Evolutionary conservation across 2,329 filamentous ascomycete species (phyloP), one percentile per base, ranked within the genome.

Genomic region (Fusarium agapanthi): DNA sequence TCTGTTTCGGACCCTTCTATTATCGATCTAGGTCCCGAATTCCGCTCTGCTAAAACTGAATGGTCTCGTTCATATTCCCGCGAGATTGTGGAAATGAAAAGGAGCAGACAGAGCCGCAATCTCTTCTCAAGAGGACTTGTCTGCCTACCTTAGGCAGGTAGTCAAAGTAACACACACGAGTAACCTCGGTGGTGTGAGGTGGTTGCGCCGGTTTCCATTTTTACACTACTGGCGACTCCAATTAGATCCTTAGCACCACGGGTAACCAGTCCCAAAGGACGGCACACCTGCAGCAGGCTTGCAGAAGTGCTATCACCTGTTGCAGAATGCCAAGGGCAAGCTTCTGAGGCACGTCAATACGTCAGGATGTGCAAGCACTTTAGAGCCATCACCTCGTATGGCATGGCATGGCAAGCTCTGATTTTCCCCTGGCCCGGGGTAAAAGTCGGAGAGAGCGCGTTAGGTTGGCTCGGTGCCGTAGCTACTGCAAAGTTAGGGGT

Each of bases 331-430:
- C 62, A 70, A 67, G 64, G 30, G 61, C 48, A 56, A 43, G 57
- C 59, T 65, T 60, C 51, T 44, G 48, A 62, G 38, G 51, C 37
- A 53, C 28, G 45, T 59, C 56, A 55, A 56, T 61, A 50, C 58
- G 68, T 74, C 63, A 63, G 59, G 47, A 64, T 73, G 75, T 69
- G 73, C 75, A 77, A 72, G 66, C 75, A 76, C 73, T 76, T 65
- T 67, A 75, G 64, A 47, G 44, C 44, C 48, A 34, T 58, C 34
- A 53, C 55, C 65, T 66, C 61, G 56, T 67, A 58, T 54, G 37
- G 34, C 28, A 37, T 50, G 45, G 34, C n/a, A 28, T 62, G 28
- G 43, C 20, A 47, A 28, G 44, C 50, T 61, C 38, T 40, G 30
- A 24, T 60, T 40, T 54, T 54, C 64, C 57, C 62, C 67, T 70